Percentiles rank a stretch among this genome's conserved stretches.
Conservation (phyloP, 352 stramenopile genomes). For the Pythium inflatum region DNA sequence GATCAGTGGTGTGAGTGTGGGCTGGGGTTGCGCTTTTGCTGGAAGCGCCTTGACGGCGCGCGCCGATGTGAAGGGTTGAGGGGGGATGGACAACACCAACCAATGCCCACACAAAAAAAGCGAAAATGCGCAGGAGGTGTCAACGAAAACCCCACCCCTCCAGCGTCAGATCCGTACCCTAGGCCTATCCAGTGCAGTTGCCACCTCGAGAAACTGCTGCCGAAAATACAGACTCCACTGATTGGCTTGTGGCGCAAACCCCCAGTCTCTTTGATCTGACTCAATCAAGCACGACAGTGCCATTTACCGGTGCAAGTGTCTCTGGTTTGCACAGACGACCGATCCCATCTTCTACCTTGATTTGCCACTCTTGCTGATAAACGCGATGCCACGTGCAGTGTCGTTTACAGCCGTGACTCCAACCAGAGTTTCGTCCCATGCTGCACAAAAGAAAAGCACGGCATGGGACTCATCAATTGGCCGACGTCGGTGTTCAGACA, state of each 20-base stretch:
- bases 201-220: constrained; percentile 32
- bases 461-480: too few species aligned
- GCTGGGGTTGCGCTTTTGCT: constrained; percentile 32
- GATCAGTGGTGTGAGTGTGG: constrained; percentile 26
- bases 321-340: not conserved
- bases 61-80: not conserved
- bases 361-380: too few species aligned
- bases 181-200: constrained; percentile 27
- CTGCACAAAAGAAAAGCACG: too few species aligned
- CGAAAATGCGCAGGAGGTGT: constrained; percentile 21
- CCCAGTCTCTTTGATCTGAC: constrained; percentile 37
- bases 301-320: constrained; percentile 23
- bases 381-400: too few species aligned
- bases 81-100: constrained; percentile 21
- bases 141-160: constrained; percentile 32
- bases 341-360: not conserved
- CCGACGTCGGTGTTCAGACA: not conserved
- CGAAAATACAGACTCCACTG: constrained; percentile 26
- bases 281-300: constrained; percentile 20
- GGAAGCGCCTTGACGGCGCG: constrained; percentile 4
- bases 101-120: constrained; percentile 19
- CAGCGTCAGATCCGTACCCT: constrained; percentile 20
- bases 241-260: constrained; percentile 25
- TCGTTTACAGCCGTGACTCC: constrained; percentile 12
- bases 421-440: too few species aligned